Evolutionary conservation across 192 early-diverging fungal species (phyloP).

Genomic region (Bifiguratus adelaidae): DNA sequence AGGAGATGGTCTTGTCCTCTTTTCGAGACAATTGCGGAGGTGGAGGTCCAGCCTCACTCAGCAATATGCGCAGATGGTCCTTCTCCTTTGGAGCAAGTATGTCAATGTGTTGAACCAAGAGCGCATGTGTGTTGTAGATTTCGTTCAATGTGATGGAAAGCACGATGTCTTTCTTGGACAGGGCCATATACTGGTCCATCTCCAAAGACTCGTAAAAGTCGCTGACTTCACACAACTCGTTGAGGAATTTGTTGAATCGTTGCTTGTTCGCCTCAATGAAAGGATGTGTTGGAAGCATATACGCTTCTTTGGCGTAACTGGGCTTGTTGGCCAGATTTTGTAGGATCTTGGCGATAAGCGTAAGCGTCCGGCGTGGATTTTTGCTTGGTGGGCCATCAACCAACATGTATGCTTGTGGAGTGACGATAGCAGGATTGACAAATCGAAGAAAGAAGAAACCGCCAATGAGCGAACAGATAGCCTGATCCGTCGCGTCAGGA

Average conservation of each 20-base stretch:
- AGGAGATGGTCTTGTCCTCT: constrained; percentile 62
- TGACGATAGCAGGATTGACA: constrained; percentile 96
- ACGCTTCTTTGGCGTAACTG: constrained; percentile 81
- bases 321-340: constrained; percentile 96
- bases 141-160: constrained; percentile 90
- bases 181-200: constrained; percentile 96
- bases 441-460: constrained; percentile 96
- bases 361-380: constrained; percentile 78
- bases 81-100: constrained; percentile 70
- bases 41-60: constrained; percentile 68
- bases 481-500: constrained; percentile 79
- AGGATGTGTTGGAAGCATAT: constrained; percentile 81
- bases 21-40: constrained; percentile 68
- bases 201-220: constrained; percentile 95
- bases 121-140: constrained; percentile 84
- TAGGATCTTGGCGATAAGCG: constrained; percentile 88
- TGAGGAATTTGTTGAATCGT: constrained; percentile 80
- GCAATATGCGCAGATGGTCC: constrained; percentile 65
- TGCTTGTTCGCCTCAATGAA: constrained; percentile 85
- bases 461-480: constrained; percentile 91
- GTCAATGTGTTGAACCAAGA: constrained; percentile 76
- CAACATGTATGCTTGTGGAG: constrained; percentile 91
- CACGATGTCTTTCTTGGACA: constrained; percentile 86
- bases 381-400: constrained; percentile 71
- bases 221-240: constrained; percentile 85